Evolutionary conservation across 73 alveolate species (phyloP).

Genomic region (Stentor roeselii): DNA sequence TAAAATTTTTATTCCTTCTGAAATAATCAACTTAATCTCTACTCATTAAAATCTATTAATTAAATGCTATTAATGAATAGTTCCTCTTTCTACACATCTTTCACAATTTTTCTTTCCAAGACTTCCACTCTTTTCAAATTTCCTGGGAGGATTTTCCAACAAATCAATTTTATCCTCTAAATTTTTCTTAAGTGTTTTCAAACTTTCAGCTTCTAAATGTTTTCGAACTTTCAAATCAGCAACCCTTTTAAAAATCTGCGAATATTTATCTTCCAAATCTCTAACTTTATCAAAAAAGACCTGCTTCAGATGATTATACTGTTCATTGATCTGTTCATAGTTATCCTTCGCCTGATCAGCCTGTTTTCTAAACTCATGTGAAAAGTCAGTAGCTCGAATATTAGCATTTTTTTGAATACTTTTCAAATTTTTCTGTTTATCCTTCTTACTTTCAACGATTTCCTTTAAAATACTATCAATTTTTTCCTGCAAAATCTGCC

Average conservation of each 20-base stretch:
- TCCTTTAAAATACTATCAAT: background rate
- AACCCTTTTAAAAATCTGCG: background rate
- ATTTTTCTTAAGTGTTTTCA: background rate
- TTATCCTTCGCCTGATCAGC: background rate
- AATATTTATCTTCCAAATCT: slow-evolving; percentile 7
- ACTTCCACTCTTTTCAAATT: background rate
- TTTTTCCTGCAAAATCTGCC: background rate
- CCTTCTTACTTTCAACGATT: background rate
- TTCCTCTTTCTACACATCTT: background rate
- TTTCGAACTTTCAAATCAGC: background rate
- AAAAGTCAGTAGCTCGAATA: slow-evolving; percentile 5
- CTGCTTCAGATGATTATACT: background rate
- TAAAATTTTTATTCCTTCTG: too few species aligned
- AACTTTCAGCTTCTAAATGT: slow-evolving; percentile 3
- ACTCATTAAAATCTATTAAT: too few species aligned
- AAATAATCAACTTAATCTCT: too few species aligned
- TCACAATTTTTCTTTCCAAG: background rate
- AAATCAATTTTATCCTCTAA: background rate
- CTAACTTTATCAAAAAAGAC: background rate
- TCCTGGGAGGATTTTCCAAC: background rate
- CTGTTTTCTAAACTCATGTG: slow-evolving; percentile 23
- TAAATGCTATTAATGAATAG: too few species aligned
- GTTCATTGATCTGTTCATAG: background rate
- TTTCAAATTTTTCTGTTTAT: background rate
- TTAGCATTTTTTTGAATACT: background rate